These are phyloP conservation scores for Elsinoe fawcettii DNA, from an alignment of 2,329 filamentous ascomycete species.

Conservation along the genomic window DNA sequence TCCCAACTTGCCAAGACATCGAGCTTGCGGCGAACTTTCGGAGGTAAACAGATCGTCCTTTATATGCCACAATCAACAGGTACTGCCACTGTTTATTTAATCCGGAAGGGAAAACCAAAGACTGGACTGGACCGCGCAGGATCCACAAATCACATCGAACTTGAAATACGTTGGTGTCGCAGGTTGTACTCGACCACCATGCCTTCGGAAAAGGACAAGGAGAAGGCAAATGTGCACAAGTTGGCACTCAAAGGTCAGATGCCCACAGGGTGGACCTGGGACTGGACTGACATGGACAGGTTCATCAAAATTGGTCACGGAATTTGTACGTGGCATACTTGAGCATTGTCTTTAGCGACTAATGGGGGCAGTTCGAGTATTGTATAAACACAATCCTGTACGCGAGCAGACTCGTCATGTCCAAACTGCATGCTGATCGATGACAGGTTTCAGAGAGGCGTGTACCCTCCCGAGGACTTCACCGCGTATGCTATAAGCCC, in stretches of 20 bases:
- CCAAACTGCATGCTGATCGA: slow-evolving; percentile 12
- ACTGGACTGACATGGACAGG: slow-evolving; percentile 34
- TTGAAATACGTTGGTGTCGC: background rate
- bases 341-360: background rate
- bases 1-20: slow-evolving; percentile 4
- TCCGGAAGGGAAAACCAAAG: background rate
- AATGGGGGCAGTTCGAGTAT: slow-evolving; percentile 69
- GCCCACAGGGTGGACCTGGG: background rate
- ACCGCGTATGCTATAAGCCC: slow-evolving; percentile 56
- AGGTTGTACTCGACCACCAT: no score
- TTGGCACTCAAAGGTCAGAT: slow-evolving; percentile 67
- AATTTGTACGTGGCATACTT: slow-evolving; percentile 65
- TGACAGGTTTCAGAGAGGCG: slow-evolving; percentile 68
- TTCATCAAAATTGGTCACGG: slow-evolving; percentile 78
- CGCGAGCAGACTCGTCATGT: slow-evolving; percentile 25
- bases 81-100: background rate
- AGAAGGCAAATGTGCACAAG: slow-evolving; percentile 89
- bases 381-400: slow-evolving; percentile 95
- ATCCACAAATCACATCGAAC: background rate
- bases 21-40: slow-evolving; percentile 1
- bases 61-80: background rate
- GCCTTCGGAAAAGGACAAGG: slow-evolving; percentile 29
- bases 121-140: background rate
- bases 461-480: slow-evolving; percentile 93
- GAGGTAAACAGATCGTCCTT: slow-evolving; percentile 5